Evolutionary conservation across 2,329 filamentous ascomycete species (phyloP).

Genomic region (Talaromyces piceae): DNA sequence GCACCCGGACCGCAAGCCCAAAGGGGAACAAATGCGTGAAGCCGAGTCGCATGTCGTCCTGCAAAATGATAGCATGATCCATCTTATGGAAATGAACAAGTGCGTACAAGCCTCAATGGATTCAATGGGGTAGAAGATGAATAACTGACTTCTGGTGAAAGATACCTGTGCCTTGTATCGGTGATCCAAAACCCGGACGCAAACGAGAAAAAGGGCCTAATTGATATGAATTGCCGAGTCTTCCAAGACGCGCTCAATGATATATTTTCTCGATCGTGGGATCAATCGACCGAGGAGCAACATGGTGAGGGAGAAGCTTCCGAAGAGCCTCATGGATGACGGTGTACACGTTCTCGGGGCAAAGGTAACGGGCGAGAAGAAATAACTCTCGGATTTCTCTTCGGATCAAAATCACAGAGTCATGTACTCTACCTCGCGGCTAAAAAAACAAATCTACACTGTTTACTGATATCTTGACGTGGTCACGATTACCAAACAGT

Average conservation of each 20-base stretch:
- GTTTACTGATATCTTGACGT: neutral
- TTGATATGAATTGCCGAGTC: conserved; percentile 60
- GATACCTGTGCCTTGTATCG: conserved; percentile 57
- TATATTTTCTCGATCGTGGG: conserved; percentile 49
- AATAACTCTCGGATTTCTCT: neutral
- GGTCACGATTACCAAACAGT: neutral
- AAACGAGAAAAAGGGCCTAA: conserved; percentile 55
- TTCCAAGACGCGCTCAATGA: conserved; percentile 57
- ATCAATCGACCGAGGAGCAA: conserved; percentile 19
- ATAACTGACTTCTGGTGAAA: conserved; percentile 23
- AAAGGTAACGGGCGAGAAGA: no score
- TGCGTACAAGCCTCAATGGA: conserved; percentile 21
- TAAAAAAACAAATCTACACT: neutral
- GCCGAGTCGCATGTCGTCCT: conserved; percentile 57
- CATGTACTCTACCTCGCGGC: neutral
- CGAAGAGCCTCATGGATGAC: neutral
- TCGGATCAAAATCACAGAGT: neutral
- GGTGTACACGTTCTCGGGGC: neutral
- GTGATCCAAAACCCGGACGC: conserved; percentile 59
- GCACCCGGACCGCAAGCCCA: conserved; percentile 34
- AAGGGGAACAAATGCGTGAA: conserved; percentile 43
- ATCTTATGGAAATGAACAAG: conserved; percentile 61
- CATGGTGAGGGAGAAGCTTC: neutral
- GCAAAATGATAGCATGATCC: conserved; percentile 56
- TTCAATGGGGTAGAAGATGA: neutral